phyloP scores from a whole-genome alignment of 129 eudicot genomes.

The Glebionis coronaria region DNA sequence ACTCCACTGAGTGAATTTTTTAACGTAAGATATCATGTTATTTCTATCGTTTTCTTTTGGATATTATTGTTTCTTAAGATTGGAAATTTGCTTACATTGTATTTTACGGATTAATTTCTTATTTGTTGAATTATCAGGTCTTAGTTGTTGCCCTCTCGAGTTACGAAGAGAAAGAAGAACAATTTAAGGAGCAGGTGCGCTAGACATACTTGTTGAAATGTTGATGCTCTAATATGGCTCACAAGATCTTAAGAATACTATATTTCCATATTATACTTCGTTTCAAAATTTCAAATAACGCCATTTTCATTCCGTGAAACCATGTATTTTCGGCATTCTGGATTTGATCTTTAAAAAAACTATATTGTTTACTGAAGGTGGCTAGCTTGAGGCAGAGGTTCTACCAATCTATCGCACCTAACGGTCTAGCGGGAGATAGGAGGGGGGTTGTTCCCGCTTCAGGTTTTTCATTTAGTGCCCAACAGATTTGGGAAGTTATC shows the following conservation, averaged over 20 bases:
- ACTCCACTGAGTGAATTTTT: conserved; percentile 97
- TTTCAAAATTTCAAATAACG: too few species aligned
- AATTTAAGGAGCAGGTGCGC: conserved; percentile 86
- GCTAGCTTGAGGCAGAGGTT: conserved; percentile 82
- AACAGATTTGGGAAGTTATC: conserved; percentile 92
- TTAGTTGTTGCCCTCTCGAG: conserved; percentile 94
- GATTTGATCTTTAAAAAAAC: conserved; percentile 5
- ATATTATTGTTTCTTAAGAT: neutral
- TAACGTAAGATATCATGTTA: conserved; percentile 59
- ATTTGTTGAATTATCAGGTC: conserved; percentile 49
- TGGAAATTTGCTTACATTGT: conserved; percentile 1
- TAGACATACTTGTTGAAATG: neutral
- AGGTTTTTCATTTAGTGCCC: conserved; percentile 95
- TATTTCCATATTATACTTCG: too few species aligned
- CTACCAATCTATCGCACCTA: conserved; percentile 91
- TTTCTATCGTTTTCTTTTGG: conserved; percentile 10
- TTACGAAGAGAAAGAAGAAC: conserved; percentile 97
- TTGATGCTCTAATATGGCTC: neutral
- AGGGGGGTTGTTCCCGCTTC: conserved; percentile 99
- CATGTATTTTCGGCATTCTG: neutral
- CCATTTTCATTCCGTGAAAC: too few species aligned
- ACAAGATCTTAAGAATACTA: too few species aligned
- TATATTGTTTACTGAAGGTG: conserved; percentile 45
- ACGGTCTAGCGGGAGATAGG: conserved; percentile 99
- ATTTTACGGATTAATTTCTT: neutral